Conservation (phyloP, 1,139 yeast genomes). For the Suhomyces kunorum region DNA sequence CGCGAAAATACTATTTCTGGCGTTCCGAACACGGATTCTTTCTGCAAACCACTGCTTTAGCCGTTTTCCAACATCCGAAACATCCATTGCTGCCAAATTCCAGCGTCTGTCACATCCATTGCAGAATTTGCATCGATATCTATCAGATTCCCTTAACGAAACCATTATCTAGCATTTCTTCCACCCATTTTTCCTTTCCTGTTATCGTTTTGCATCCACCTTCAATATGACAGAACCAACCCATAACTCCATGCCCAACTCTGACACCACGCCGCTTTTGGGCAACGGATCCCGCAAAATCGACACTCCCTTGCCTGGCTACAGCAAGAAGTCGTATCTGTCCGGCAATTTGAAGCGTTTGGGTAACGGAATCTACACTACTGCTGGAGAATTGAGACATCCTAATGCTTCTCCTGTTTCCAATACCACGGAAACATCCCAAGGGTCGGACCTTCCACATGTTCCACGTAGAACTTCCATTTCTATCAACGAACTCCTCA, state of each 20-base stretch:
- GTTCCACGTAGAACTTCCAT: constrained; percentile 11
- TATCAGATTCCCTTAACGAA: no score
- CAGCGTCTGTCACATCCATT: no score
- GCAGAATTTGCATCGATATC: no score
- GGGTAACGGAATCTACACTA: constrained; percentile 5
- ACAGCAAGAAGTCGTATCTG: constrained; percentile 7
- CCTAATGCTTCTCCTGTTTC: background rate
- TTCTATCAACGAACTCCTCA: constrained; percentile 13
- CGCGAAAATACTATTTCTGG: background rate
- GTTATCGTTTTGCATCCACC: background rate
- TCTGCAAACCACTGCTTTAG: background rate
- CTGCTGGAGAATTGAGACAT: constrained; percentile 3
- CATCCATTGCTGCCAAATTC: no score
- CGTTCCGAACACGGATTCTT: background rate
- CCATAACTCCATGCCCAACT: background rate
- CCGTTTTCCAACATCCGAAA: background rate
- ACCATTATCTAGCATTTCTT: background rate
- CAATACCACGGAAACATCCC: background rate
- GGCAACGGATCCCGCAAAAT: background rate
- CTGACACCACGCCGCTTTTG: constrained; percentile 2
- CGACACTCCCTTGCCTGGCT: constrained; percentile 1
- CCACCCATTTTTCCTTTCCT: background rate
- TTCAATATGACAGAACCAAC: background rate
- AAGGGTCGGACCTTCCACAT: background rate
- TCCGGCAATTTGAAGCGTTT: constrained; percentile 7